phyloP scores from a whole-genome alignment of 331 rosid genomes.

The Acacia pycnantha region DNA sequence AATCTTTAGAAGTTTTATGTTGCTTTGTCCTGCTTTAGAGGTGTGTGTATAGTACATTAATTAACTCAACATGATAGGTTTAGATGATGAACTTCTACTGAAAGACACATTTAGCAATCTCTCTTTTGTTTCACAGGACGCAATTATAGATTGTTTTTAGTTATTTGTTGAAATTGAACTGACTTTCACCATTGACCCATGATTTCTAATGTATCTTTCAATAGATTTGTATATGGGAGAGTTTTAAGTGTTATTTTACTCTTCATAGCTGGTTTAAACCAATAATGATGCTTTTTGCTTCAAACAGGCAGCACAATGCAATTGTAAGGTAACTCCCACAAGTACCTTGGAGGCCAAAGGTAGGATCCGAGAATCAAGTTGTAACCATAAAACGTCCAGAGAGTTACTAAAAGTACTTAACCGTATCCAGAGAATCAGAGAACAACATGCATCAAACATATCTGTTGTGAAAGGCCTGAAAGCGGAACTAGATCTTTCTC shows the following conservation, averaged over 20 bases:
- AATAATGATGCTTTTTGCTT: conserved; percentile 14
- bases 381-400: conserved; percentile 40
- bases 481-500: conserved; percentile 54
- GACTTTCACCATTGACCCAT: not conserved
- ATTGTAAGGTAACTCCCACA: conserved; percentile 27
- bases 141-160: not conserved
- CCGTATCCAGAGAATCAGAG: conserved; percentile 60
- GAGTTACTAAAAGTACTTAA: conserved; percentile 61
- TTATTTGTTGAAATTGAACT: conserved; percentile 1
- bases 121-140: not conserved
- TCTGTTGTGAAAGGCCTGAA: conserved; percentile 47
- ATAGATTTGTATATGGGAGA: not conserved
- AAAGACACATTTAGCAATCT: not conserved
- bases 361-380: conserved; percentile 35
- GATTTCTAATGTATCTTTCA: not conserved
- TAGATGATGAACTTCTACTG: not conserved
- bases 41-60: too few relatives aligned
- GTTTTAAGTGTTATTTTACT: not conserved
- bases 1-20: not conserved
- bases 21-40: not conserved
- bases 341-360: conserved; percentile 32
- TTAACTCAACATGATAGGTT: too few relatives aligned
- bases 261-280: conserved; percentile 1
- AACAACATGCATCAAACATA: conserved; percentile 49
- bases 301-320: conserved; percentile 47